Evolutionary conservation across 331 rosid species (phyloP).

Genomic region (Ulmus americana): DNA sequence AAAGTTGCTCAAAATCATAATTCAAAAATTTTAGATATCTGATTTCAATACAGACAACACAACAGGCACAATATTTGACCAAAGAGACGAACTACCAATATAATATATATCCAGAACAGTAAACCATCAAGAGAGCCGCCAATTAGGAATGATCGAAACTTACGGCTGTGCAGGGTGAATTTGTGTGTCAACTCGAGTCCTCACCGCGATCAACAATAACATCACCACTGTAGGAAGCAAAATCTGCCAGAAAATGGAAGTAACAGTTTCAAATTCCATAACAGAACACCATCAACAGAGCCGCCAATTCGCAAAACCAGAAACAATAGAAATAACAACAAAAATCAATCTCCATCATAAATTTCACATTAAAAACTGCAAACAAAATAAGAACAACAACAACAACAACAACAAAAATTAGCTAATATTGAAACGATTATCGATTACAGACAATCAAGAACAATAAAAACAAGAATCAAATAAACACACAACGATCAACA

Average conservation of each 20-base stretch:
- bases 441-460: background rate
- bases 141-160: constrained; percentile 27
- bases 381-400: background rate
- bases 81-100: too few species aligned
- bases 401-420: background rate
- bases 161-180: constrained; percentile 83
- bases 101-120: too few species aligned
- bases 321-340: background rate
- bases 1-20: constrained; percentile 11
- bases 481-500: background rate
- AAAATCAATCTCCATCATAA: background rate
- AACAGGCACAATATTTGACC: too few species aligned
- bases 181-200: constrained; percentile 80
- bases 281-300: background rate
- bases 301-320: constrained; percentile 11
- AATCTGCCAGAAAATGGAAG: constrained; percentile 49
- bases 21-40: too few species aligned
- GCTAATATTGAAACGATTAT: background rate
- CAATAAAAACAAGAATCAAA: background rate
- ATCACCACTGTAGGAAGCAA: constrained; percentile 84
- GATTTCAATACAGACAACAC: too few species aligned
- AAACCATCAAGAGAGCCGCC: too few species aligned
- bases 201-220: constrained; percentile 67
- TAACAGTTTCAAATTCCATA: constrained; percentile 18
- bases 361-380: background rate